Conservation (phyloP, 495 filamentous ascomycete species). For the Aspergillus bertholletiae region DNA sequence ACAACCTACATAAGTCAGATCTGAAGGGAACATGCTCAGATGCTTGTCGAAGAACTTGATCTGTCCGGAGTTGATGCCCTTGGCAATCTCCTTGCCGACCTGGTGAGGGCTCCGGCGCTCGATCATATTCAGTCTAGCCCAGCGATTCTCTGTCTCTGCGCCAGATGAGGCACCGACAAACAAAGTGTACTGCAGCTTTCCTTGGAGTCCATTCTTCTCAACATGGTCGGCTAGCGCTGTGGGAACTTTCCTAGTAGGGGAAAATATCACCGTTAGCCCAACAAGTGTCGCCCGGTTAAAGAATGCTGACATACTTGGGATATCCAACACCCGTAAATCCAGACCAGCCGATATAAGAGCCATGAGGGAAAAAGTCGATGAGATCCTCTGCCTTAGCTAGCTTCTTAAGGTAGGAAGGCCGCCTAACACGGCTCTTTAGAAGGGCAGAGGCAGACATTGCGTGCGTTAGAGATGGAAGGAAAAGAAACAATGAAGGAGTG, state of each 20-base stretch:
- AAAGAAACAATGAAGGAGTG: slow-evolving; percentile 3
- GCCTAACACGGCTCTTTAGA: slow-evolving; percentile 68
- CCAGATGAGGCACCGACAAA: slow-evolving; percentile 89
- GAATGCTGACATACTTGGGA: slow-evolving; percentile 63
- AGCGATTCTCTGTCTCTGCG: slow-evolving; percentile 88
- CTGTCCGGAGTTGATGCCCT: slow-evolving; percentile 83
- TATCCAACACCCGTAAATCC: slow-evolving; percentile 92
- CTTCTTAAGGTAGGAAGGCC: slow-evolving; percentile 77
- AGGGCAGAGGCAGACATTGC: slow-evolving; percentile 62
- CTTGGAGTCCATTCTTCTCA: slow-evolving; percentile 82
- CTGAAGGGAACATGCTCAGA: slow-evolving; percentile 87
- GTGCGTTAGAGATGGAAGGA: neutral
- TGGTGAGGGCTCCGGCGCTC: slow-evolving; percentile 82
- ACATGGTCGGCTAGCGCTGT: slow-evolving; percentile 84
- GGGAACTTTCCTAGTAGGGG: slow-evolving; percentile 64
- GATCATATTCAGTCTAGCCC: slow-evolving; percentile 86
- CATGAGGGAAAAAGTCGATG: slow-evolving; percentile 75
- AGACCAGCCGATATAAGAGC: slow-evolving; percentile 81
- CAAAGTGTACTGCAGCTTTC: slow-evolving; percentile 76
- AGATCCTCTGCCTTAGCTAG: slow-evolving; percentile 76
- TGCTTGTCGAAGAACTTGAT: slow-evolving; percentile 95
- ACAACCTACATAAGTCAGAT: slow-evolving; percentile 72
- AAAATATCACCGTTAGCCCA: neutral
- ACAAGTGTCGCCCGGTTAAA: neutral
- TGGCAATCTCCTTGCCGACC: slow-evolving; percentile 86